Base-by-base conservation (phyloP, 2,329 filamentous ascomycete genomes). In the Diaporthe vexans region DNA sequence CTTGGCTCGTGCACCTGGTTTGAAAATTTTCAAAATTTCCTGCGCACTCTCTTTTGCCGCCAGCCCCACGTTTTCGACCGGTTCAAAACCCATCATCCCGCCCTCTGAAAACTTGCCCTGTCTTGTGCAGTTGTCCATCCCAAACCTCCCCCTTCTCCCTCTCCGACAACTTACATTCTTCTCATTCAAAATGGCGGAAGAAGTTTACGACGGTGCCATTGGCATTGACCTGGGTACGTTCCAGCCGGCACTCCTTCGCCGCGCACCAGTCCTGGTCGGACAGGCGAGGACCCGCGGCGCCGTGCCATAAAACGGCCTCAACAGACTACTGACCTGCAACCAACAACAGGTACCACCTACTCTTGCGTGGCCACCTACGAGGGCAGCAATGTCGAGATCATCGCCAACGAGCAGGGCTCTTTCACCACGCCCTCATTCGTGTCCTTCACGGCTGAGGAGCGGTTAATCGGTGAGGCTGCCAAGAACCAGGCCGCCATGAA, bases 401-500 rank as follows among this genome's bases (percentile, higher is more conserved):
- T 98, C 87, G 96, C 96, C 93, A 98, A 98, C 89, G 96, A 98
- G 92, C 96, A 98, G 93, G 96, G 96, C 91, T 95, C 92, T 89
- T 98, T 98, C 89, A 98, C 97, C 84, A 98, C 97, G 78, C 97
- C 97, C 80, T 98, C 97, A 74, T 99, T 98, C 91, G 97, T 99
- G 85, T 97, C 95, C 82, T 99, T 99, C 92, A 98, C 95, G 85
- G 93, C 96, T 83, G 95, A 98, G 90, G 97, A 99, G 91, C 95
- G 97, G 87, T 90, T 99, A 88, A 98, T 98, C 84, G 97, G 97
- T 90, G 97, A 98, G 91, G 96, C 97, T 76, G 97, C 97, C 84
- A 99, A 98, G 94, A 99, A 99, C 91, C 95, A 98, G 92, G 97
- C 96, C 84, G 96, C 97, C 83, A 98, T 98, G 95, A 99, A 99